Percentiles rank a stretch among this genome's conserved stretches.
Conservation (phyloP, 257 asterid genomes). For the Lycium barbarum region DNA sequence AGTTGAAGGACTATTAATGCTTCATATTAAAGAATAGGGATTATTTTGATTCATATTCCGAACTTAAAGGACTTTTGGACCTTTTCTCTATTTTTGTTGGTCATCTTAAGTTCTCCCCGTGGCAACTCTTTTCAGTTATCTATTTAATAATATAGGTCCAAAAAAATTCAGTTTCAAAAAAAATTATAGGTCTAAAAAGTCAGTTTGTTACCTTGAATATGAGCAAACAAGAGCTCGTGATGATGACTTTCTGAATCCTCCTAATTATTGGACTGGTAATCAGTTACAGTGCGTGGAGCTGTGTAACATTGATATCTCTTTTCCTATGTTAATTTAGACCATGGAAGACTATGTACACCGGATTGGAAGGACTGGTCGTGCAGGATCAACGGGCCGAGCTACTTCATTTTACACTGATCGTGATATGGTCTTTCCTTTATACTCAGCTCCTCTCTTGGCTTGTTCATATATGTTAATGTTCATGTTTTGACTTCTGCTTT, state of each 20-base stretch:
- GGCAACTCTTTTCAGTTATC: not conserved
- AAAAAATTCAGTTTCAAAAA: too few relatives aligned
- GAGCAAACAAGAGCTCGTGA: not conserved
- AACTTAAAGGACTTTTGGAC: not conserved
- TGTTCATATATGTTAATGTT: not conserved
- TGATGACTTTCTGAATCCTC: not conserved
- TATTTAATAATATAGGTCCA: not conserved
- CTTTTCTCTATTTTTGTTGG: not conserved
- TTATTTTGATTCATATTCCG: too few relatives aligned
- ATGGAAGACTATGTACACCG: slow-evolving; percentile 96
- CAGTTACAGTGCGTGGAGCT: slow-evolving; percentile 18
- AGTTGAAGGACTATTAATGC: not conserved
- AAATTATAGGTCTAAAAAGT: not conserved
- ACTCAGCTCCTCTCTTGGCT: slow-evolving; percentile 22
- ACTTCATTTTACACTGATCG: slow-evolving; percentile 86
- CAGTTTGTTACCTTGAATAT: not conserved
- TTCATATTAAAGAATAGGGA: not conserved
- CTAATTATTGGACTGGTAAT: not conserved
- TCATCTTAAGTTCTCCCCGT: not conserved
- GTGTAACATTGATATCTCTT: slow-evolving; percentile 2
- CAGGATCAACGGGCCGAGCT: slow-evolving; percentile 88
- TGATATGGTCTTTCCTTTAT: slow-evolving; percentile 61
- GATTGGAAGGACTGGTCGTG: slow-evolving; percentile 95
- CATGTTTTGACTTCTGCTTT: slow-evolving; percentile 13
- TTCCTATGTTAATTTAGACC: slow-evolving; percentile 50